Evolutionary conservation across 192 early-diverging fungal species (phyloP).

Genomic region (Spizellomyces sp.): DNA sequence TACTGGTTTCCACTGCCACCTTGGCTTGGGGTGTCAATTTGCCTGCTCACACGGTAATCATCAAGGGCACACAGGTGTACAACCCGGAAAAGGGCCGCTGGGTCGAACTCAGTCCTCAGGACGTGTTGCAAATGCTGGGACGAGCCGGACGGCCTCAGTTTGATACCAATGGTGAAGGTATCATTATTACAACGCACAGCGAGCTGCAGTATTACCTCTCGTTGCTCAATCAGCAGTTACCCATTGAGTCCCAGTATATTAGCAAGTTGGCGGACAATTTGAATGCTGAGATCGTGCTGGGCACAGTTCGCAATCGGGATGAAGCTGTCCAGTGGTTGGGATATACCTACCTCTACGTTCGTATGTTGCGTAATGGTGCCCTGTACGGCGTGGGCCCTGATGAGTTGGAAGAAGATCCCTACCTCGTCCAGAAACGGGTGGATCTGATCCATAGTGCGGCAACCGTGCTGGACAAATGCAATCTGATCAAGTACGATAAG

Average conservation of each 20-base stretch:
- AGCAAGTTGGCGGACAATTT: slow-evolving; percentile 84
- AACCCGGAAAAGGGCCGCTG: slow-evolving; percentile 93
- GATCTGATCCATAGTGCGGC: slow-evolving; percentile 92
- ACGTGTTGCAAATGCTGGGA: slow-evolving; percentile 98
- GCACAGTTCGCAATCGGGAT: slow-evolving; percentile 86
- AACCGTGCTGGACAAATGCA: slow-evolving; percentile 82
- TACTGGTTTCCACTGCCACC: slow-evolving; percentile 95
- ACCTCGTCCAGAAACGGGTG: slow-evolving; percentile 80
- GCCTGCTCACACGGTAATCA: slow-evolving; percentile 96
- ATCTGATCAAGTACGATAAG: slow-evolving; percentile 93
- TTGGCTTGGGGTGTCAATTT: slow-evolving; percentile 99
- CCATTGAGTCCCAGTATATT: slow-evolving; percentile 96
- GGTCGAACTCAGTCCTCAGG: slow-evolving; percentile 94
- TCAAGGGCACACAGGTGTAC: slow-evolving; percentile 98
- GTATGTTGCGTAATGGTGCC: slow-evolving; percentile 90
- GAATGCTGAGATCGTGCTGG: slow-evolving; percentile 95
- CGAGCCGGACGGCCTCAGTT: slow-evolving; percentile 96
- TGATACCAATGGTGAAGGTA: slow-evolving; percentile 94
- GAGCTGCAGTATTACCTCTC: slow-evolving; percentile 97
- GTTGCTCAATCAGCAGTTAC: slow-evolving; percentile 91
- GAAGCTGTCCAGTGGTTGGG: slow-evolving; percentile 96
- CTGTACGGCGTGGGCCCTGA: slow-evolving; percentile 79
- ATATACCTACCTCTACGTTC: slow-evolving; percentile 93
- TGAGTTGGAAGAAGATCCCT: slow-evolving; percentile 74
- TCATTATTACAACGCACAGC: slow-evolving; percentile 91